These are phyloP conservation scores for Penicillium egyptiacum DNA, from an alignment of 495 filamentous ascomycete species.

Conservation along the genomic window DNA sequence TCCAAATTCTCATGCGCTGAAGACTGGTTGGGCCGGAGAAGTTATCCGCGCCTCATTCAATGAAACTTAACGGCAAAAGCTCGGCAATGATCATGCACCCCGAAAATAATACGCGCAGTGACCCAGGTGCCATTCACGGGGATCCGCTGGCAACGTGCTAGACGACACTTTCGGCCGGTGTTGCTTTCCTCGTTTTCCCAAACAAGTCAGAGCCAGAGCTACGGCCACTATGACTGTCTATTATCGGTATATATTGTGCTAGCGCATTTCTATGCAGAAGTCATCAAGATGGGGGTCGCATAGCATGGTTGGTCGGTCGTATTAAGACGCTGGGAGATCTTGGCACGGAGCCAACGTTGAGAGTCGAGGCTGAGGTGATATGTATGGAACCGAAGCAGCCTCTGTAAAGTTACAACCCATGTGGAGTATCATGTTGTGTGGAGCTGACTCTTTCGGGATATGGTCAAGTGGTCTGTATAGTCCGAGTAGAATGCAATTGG, in stretches of 20 bases:
- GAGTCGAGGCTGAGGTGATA: constrained; percentile 74
- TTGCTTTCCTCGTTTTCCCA: constrained; percentile 82
- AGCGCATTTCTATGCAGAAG: constrained; percentile 70
- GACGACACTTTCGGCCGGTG: constrained; percentile 87
- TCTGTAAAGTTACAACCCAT: neutral
- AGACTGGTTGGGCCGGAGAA: constrained; percentile 66
- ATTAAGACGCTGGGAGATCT: constrained; percentile 73
- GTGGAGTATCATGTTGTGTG: neutral
- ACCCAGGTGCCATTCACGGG: constrained; percentile 86
- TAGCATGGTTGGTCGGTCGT: constrained; percentile 87
- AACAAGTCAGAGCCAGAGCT: constrained; percentile 80
- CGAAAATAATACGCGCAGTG: constrained; percentile 76
- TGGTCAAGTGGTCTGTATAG: neutral
- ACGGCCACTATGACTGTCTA: constrained; percentile 88
- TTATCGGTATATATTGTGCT: constrained; percentile 68
- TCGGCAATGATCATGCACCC: constrained; percentile 73
- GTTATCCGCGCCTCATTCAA: constrained; percentile 76
- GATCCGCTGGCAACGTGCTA: constrained; percentile 83
- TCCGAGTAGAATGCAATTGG: neutral
- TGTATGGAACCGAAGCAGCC: constrained; percentile 78
- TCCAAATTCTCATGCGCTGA: constrained; percentile 77
- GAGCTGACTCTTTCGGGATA: neutral
- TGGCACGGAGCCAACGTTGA: constrained; percentile 56
- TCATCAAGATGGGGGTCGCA: constrained; percentile 86
- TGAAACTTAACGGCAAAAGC: constrained; percentile 62